Evolutionary conservation across 73 alveolate genomes (phyloP).

Genomic region (Paramecium octaurelia): DNA sequence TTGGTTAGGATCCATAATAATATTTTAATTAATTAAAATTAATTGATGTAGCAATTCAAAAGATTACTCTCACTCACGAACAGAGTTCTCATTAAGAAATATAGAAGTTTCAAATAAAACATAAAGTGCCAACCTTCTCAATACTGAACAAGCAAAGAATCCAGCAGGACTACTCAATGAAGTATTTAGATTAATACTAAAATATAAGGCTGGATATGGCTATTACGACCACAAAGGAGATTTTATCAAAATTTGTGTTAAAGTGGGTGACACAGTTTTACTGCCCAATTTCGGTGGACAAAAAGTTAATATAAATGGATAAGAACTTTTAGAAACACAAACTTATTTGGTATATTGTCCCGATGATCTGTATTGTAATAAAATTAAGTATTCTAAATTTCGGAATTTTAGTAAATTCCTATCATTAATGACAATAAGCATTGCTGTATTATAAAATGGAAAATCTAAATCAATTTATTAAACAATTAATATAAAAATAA

Average conservation of each 20-base stretch:
- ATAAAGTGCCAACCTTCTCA: constrained; percentile 73
- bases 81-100: constrained; percentile 67
- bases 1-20: not conserved
- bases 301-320: constrained; percentile 66
- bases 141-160: constrained; percentile 52
- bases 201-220: constrained; percentile 4
- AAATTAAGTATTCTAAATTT: not conserved
- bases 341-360: constrained; percentile 70
- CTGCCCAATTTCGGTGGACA: constrained; percentile 86
- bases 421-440: not conserved
- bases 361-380: not conserved
- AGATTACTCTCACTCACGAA: constrained; percentile 68
- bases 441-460: not conserved
- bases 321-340: constrained; percentile 82
- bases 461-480: not conserved
- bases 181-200: constrained; percentile 62
- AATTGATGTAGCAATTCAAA: constrained; percentile 44
- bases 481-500: not conserved
- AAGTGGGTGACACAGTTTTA: constrained; percentile 81
- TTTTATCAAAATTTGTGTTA: constrained; percentile 61
- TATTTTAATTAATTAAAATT: not conserved
- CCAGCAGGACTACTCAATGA: constrained; percentile 72
- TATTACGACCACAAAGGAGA: constrained; percentile 64
- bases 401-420: not conserved
- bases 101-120: constrained; percentile 72